These are phyloP conservation scores for Thielaviopsis punctulata DNA, from an alignment of 2,329 filamentous ascomycete species.

Conservation along the genomic window DNA sequence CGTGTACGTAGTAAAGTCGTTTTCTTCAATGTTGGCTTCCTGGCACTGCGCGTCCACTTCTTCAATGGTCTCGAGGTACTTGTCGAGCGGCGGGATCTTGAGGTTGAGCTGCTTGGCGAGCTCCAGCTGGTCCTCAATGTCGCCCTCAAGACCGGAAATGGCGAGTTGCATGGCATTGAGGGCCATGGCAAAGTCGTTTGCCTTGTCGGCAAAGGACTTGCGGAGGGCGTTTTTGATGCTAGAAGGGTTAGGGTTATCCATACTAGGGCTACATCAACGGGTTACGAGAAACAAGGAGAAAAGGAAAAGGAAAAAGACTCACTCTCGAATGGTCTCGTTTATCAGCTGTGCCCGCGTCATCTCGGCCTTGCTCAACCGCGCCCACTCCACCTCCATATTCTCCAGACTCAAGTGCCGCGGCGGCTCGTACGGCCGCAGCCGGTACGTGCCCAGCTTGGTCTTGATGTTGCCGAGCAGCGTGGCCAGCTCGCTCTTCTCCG, in stretches of 20 bases:
- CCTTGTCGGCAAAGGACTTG: conserved; percentile 89
- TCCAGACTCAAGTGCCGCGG: conserved; percentile 70
- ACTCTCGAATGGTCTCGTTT: conserved; percentile 95
- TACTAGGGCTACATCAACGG: neutral
- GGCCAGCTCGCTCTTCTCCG: conserved; percentile 89
- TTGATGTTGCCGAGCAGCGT: conserved; percentile 95
- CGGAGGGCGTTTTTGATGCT: conserved; percentile 91
- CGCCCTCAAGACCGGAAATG: conserved; percentile 91
- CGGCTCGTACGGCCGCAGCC: conserved; percentile 77
- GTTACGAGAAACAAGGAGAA: neutral
- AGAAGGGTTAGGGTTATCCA: too few relatives aligned
- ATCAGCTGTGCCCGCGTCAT: conserved; percentile 82
- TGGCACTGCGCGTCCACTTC: conserved; percentile 74
- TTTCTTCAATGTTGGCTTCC: conserved; percentile 97
- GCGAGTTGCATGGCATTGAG: conserved; percentile 88
- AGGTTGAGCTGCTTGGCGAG: conserved; percentile 75
- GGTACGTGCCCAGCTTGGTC: conserved; percentile 92
- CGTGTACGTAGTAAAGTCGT: conserved; percentile 98
- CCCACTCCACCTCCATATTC: conserved; percentile 69
- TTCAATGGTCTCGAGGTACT: conserved; percentile 76
- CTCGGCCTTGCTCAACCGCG: conserved; percentile 61
- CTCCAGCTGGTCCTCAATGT: conserved; percentile 82
- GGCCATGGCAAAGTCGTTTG: conserved; percentile 91
- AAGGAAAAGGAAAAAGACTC: conserved; percentile 20
- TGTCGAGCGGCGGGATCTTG: conserved; percentile 75